phyloP scores from a whole-genome alignment of 2,329 filamentous ascomycete genomes.

The Colletotrichum sp. region DNA sequence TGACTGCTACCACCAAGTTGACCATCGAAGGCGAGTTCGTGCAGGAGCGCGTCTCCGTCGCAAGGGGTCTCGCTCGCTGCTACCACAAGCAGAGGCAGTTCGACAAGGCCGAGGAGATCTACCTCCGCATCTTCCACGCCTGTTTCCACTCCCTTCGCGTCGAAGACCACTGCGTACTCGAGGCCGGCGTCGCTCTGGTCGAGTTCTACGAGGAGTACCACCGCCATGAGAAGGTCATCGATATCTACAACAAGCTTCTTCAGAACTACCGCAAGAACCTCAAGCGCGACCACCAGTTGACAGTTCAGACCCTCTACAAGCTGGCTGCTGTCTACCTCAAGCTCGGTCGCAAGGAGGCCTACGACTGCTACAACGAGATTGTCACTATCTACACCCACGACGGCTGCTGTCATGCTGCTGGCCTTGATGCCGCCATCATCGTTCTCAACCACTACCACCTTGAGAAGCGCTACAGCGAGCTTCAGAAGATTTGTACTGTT shows the following conservation, averaged over 20 bases:
- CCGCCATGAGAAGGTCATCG: slow-evolving; percentile 39
- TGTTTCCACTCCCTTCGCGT: slow-evolving; percentile 33
- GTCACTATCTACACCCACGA: slow-evolving; percentile 36
- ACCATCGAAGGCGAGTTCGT: slow-evolving; percentile 34
- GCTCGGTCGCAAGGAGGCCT: slow-evolving; percentile 34
- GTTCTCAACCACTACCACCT: slow-evolving; percentile 50
- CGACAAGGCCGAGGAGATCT: slow-evolving; percentile 41
- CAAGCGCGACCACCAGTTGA: slow-evolving; percentile 31
- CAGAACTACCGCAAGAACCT: slow-evolving; percentile 29
- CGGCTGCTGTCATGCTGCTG: slow-evolving; percentile 41
- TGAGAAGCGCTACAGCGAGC: slow-evolving; percentile 47
- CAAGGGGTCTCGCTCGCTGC: slow-evolving; percentile 37
- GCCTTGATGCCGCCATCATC: slow-evolving; percentile 48
- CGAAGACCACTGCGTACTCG: slow-evolving; percentile 32
- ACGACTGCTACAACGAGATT: slow-evolving; percentile 41
- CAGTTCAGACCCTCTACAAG: slow-evolving; percentile 37
- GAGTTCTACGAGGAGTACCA: slow-evolving; percentile 32
- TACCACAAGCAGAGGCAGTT: slow-evolving; percentile 38
- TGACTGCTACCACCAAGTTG: slow-evolving; percentile 32
- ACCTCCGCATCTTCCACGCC: slow-evolving; percentile 40
- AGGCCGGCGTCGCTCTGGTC: slow-evolving; percentile 33
- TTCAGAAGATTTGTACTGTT: slow-evolving; percentile 47
- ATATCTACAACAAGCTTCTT: slow-evolving; percentile 37
- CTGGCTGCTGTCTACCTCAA: slow-evolving; percentile 12
- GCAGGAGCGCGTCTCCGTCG: slow-evolving; percentile 36